These are phyloP conservation scores for Ophioceras dolichostomum DNA, from an alignment of 2,329 filamentous ascomycete genomes.

Conservation along the genomic window DNA sequence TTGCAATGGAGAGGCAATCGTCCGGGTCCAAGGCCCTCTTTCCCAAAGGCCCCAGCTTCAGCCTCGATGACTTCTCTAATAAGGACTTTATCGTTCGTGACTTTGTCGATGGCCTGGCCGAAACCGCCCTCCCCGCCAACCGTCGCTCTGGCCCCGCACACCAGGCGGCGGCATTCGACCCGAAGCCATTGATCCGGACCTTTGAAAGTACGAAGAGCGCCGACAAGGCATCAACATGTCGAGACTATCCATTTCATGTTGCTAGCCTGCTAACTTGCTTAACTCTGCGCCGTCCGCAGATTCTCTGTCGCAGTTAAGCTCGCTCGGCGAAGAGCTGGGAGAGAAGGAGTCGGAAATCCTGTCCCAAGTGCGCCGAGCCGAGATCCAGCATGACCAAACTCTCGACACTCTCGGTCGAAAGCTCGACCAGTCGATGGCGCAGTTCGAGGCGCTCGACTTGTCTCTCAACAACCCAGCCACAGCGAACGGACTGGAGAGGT, in stretches of 20 bases:
- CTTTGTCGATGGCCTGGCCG: conserved; percentile 88
- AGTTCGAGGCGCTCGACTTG: conserved; percentile 81
- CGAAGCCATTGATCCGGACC: conserved; percentile 89
- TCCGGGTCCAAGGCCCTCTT: conserved; percentile 55
- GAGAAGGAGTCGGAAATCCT: conserved; percentile 83
- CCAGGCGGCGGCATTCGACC: conserved; percentile 72
- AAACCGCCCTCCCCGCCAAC: conserved; percentile 65
- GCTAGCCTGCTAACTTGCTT: conserved; percentile 13
- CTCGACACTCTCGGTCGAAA: conserved; percentile 78
- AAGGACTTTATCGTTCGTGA: conserved; percentile 97
- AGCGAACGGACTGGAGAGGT: conserved; percentile 25
- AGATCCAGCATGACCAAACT: conserved; percentile 84
- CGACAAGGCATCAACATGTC: no score
- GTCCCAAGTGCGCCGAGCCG: conserved; percentile 80
- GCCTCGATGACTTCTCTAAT: conserved; percentile 74
- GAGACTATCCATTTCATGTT: conserved; percentile 1
- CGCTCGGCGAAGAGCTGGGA: conserved; percentile 73
- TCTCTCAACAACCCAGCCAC: conserved; percentile 54
- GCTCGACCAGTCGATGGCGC: conserved; percentile 81
- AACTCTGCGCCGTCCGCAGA: conserved; percentile 27
- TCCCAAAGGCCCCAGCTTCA: conserved; percentile 70
- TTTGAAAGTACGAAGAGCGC: conserved; percentile 79
- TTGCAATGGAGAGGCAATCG: conserved; percentile 26
- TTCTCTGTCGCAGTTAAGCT: conserved; percentile 54
- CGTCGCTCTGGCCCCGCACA: conserved; percentile 61